phyloP scores from a whole-genome alignment of 176 grass and related monocot species.

The Canna indica region DNA sequence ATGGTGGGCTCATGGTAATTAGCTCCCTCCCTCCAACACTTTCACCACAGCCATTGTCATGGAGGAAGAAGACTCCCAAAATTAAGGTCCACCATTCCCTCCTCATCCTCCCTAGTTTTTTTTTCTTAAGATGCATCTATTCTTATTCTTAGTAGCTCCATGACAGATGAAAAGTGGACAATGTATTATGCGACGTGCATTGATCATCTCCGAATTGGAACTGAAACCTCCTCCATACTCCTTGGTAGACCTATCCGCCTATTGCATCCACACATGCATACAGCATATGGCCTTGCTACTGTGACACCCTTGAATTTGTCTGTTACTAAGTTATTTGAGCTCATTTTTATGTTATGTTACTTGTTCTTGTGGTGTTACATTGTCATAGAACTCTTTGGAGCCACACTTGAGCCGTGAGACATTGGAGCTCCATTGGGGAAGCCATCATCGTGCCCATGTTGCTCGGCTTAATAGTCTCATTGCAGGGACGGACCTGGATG shows the following conservation, averaged over 20 bases:
- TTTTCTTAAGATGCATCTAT: not conserved
- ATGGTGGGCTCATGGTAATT: not conserved
- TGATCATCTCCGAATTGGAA: slow-evolving; percentile 30
- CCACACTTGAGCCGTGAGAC: slow-evolving; percentile 78
- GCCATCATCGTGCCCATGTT: slow-evolving; percentile 48
- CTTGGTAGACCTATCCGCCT: slow-evolving; percentile 12
- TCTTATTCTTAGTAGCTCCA: not conserved
- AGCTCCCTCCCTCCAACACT: not conserved
- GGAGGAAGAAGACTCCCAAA: not conserved
- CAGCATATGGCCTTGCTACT: not conserved
- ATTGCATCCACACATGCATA: not conserved
- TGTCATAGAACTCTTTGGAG: slow-evolving; percentile 49
- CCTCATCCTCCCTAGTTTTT: not conserved
- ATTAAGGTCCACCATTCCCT: not conserved
- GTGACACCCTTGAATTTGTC: not conserved
- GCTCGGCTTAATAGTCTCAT: slow-evolving; percentile 61
- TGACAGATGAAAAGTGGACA: not conserved
- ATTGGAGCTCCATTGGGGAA: slow-evolving; percentile 59
- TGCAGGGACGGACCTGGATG: slow-evolving; percentile 54
- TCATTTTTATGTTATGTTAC: not conserved
- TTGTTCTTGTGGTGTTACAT: not conserved
- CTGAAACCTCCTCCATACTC: slow-evolving; percentile 57
- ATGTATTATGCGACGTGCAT: not conserved
- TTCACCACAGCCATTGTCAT: not conserved
- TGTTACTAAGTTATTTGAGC: not conserved